Evolutionary conservation across 352 stramenopile species (phyloP).

Genomic region (Plasmopara halstedii): DNA sequence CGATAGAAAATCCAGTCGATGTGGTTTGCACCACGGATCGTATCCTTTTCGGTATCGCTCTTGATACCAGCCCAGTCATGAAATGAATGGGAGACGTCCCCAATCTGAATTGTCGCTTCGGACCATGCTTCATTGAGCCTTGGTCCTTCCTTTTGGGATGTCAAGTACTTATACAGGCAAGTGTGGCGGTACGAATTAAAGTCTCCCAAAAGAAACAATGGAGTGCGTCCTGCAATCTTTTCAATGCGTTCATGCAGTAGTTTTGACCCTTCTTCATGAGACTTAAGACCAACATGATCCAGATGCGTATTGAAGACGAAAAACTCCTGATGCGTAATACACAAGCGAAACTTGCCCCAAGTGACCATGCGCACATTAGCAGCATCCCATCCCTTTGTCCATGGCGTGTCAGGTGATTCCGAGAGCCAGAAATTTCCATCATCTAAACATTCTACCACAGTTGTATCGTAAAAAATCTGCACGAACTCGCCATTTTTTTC

Average conservation of each 20-base stretch:
- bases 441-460: conserved; percentile 42
- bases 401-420: conserved; percentile 44
- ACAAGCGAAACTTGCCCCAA: conserved; percentile 62
- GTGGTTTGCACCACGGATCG: conserved; percentile 65
- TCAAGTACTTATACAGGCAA: conserved; percentile 75
- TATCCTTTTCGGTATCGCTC: conserved; percentile 64
- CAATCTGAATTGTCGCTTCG: conserved; percentile 57
- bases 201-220: conserved; percentile 73
- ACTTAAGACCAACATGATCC: conserved; percentile 47
- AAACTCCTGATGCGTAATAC: conserved; percentile 51
- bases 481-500: conserved; percentile 71
- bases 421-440: conserved; percentile 70
- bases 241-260: conserved; percentile 63
- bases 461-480: conserved; percentile 74
- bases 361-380: conserved; percentile 64
- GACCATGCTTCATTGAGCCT: conserved; percentile 67
- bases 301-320: conserved; percentile 78
- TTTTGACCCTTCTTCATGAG: conserved; percentile 43
- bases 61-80: conserved; percentile 77
- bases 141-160: conserved; percentile 42
- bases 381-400: conserved; percentile 59
- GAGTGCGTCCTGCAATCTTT: conserved; percentile 38
- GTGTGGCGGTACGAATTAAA: conserved; percentile 85
- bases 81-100: conserved; percentile 78
- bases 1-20: conserved; percentile 88